phyloP scores from a whole-genome alignment of 2,329 filamentous ascomycete genomes.

The Fusarium albidum region DNA sequence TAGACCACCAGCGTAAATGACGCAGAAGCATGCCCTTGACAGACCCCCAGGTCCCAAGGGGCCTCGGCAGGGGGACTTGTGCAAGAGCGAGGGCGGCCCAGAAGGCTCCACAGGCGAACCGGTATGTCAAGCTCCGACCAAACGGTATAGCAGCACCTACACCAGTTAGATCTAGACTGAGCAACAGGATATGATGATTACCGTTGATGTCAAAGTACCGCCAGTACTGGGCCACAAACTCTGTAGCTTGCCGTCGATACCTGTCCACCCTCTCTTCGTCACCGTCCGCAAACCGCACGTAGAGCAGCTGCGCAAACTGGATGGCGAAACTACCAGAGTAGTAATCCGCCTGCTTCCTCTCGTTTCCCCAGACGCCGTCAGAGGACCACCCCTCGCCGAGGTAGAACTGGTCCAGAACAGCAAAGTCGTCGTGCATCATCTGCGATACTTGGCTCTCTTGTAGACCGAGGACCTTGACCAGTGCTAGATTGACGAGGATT shows the following conservation, averaged over 20 bases:
- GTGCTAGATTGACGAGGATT: slow-evolving; percentile 55
- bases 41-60: slow-evolving; percentile 47
- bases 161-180: background rate
- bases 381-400: slow-evolving; percentile 54
- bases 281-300: slow-evolving; percentile 50
- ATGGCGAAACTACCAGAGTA: slow-evolving; percentile 62
- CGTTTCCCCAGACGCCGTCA: slow-evolving; percentile 52
- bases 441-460: slow-evolving; percentile 42
- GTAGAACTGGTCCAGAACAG: slow-evolving; percentile 54
- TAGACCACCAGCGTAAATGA: slow-evolving; percentile 59
- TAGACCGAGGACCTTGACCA: slow-evolving; percentile 50
- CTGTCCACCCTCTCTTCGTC: slow-evolving; percentile 48
- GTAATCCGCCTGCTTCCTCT: slow-evolving; percentile 54
- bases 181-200: slow-evolving; percentile 25
- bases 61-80: slow-evolving; percentile 45
- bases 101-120: slow-evolving; percentile 57
- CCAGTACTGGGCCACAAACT: slow-evolving; percentile 54
- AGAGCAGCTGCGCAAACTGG: slow-evolving; percentile 58
- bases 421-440: slow-evolving; percentile 51
- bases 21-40: slow-evolving; percentile 58
- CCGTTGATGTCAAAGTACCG: slow-evolving; percentile 56
- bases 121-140: slow-evolving; percentile 57
- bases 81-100: slow-evolving; percentile 54
- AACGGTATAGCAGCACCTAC: slow-evolving; percentile 59
- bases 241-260: slow-evolving; percentile 48